Base-by-base conservation (phyloP, 441 rosid species). In the Erysimum cheiri region DNA sequence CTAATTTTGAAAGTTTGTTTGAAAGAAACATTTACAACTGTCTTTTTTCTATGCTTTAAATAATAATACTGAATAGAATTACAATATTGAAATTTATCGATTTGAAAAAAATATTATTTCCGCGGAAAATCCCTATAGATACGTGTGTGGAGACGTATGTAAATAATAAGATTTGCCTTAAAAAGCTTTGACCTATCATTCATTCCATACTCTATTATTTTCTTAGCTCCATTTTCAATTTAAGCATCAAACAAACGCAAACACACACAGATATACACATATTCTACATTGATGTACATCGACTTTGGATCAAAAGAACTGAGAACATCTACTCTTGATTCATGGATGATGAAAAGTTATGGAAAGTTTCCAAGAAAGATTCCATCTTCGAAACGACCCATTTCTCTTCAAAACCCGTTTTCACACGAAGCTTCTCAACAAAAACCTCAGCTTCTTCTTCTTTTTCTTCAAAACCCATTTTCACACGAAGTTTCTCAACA, bases 341-440 rank as follows among this genome's bases (percentile, higher is more conserved):
- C 22, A 60, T 60, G 64, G 64, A 60, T 60, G 64, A 39, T 41
- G 64, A 60, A 1, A 60, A 41, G 24, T 41, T 60, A 1, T 60
- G 64, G 64, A 60, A 26, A 39, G 35, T 60, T n/a, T 24, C 33
- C 19, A 60, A 60, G 50, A 60, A 60, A 60, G 64, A 60, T 26
- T 26, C 2, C 48, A 40, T 60, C 76, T 56, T 31, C 56, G 46
- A 70, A 69, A 57, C 49, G 35, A 40, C 71, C 39, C 39, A 46
- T 63, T 37, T 37, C 49, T 75, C 78, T 67, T 53, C 73, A 43
- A 74, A 54, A 46, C 74, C 50, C 5, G 37, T 29, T 55, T 69
- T 68, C 31, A 74, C 37, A 33, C 17, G 78, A 68, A 74, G 78
- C 64, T 54, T 74, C 64, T 74, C 78, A 53, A 68, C 69, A 54